Evolutionary conservation across 2,329 filamentous ascomycete genomes (phyloP), one percentile per base, ranked within the genome.

Genomic region (Kalaharituber pfeilii): DNA sequence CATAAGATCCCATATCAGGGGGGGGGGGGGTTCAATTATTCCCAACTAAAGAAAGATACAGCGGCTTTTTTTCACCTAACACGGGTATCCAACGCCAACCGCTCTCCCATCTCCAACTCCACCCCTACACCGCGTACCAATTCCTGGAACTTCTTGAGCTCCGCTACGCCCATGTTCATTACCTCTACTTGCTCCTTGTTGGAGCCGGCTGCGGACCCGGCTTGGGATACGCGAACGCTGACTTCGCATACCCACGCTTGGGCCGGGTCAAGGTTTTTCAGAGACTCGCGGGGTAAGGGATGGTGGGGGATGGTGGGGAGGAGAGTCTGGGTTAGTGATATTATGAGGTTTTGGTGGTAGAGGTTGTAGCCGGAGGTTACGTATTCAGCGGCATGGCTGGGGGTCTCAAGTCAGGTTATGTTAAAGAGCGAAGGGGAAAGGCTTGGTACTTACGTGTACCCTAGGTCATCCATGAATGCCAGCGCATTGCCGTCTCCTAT

Each of bases 401-500:
- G n/a, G n/a, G n/a, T 28, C 15, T 28, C 28, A 27, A 20, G 7
- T 20, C 2, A 29, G 24, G 27, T 15, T 27, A 30, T 18, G 6
- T 15, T 50, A 13, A n/a, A n/a, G n/a, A n/a, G 47, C 9, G 47
- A 50, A 22, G 27, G 47, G 15, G 47, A 28, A 26, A 29, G 15
- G 47, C n/a, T 18, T 11, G 6, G 3, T n/a, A 50, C 47, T 30
- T 56, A 29, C 28, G 44, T 4, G 52, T 54, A n/a, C 53, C 55
- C 26, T 52, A 60, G 27, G 54, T 56, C 22, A 30, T 56, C 22
- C 57, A 55, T 47, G 53, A 59, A 44, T 30, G 47, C 47, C 24
- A 50, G 22, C 22, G 27, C 47, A 29, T 50, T 26, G 6, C 47
- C 47, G n/a, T 52, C 58, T 5, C 53, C 51, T 20, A 60, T 49